Evolutionary conservation across 768 basidiomycete genomes (phyloP).

Genomic region (Pulveroboletus sp.): DNA sequence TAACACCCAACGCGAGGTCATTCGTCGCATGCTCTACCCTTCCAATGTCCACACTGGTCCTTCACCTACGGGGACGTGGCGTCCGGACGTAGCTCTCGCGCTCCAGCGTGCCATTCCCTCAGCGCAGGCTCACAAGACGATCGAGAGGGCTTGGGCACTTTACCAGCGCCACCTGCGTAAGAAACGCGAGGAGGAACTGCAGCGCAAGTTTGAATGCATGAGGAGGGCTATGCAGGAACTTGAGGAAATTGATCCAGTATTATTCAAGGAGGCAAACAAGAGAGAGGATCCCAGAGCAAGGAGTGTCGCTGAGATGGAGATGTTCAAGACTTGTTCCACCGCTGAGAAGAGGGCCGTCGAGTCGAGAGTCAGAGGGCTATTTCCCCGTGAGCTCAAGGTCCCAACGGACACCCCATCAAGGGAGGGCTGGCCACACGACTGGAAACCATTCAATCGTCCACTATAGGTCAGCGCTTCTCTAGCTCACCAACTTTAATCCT

Average conservation of each 20-base stretch:
- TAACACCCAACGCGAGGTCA: constrained; percentile 65
- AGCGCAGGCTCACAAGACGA: constrained; percentile 85
- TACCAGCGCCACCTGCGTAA: constrained; percentile 73
- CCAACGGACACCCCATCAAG: constrained; percentile 83
- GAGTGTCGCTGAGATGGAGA: constrained; percentile 50
- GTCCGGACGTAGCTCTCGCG: constrained; percentile 70
- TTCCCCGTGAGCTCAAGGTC: constrained; percentile 82
- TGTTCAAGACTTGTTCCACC: constrained; percentile 56
- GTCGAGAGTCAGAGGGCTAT: constrained; percentile 71
- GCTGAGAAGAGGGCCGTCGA: constrained; percentile 69
- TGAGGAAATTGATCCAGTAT: constrained; percentile 40
- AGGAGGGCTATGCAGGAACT: constrained; percentile 80
- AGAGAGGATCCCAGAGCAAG: constrained; percentile 69
- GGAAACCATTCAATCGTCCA: constrained; percentile 61
- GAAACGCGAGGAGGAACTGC: constrained; percentile 60
- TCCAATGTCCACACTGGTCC: constrained; percentile 63
- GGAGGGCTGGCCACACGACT: constrained; percentile 84
- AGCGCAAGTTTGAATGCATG: constrained; percentile 80
- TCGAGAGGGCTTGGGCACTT: constrained; percentile 85
- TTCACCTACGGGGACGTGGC: constrained; percentile 79
- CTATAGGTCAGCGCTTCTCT: constrained; percentile 24
- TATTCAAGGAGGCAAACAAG: constrained; percentile 70
- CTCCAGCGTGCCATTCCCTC: constrained; percentile 84
- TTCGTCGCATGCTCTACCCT: constrained; percentile 80
- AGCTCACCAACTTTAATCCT: neutral